These are phyloP conservation scores for Chaetoceros tenuissimus DNA, from an alignment of 108 stramenopile genomes.

Conservation along the genomic window DNA sequence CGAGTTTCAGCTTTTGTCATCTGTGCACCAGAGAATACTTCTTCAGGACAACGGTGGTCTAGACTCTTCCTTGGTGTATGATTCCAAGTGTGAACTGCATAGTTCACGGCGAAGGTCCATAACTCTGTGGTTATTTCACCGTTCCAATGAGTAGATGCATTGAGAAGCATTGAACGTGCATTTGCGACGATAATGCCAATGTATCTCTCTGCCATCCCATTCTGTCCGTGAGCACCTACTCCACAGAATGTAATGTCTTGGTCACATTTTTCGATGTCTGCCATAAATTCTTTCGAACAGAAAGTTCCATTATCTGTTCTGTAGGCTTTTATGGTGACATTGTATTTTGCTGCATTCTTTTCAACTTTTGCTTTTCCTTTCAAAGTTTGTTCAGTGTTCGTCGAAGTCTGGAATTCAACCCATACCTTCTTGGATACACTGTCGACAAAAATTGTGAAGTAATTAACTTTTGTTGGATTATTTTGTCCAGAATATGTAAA, in stretches of 20 bases:
- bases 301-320: constrained; percentile 19
- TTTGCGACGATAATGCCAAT: constrained; percentile 13
- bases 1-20: not conserved
- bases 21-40: constrained; percentile 10
- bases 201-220: constrained; percentile 19
- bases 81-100: not conserved
- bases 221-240: constrained; percentile 19
- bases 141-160: constrained; percentile 10
- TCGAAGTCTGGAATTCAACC: not conserved
- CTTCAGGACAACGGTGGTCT: not conserved
- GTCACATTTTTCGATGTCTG: not conserved
- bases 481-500: not conserved
- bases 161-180: constrained; percentile 11
- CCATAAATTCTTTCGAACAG: constrained; percentile 1
- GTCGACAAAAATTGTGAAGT: not conserved
- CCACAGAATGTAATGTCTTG: constrained; percentile 15
- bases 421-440: not conserved
- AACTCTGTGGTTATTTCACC: constrained; percentile 7
- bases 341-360: not conserved
- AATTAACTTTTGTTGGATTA: not conserved
- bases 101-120: constrained; percentile 8
- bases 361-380: not conserved
- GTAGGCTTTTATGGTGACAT: constrained; percentile 6
- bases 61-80: not conserved
- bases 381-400: not conserved